These are phyloP conservation scores for Sclerotinia nivalis DNA, from an alignment of 2,329 filamentous ascomycete genomes.

Conservation along the genomic window DNA sequence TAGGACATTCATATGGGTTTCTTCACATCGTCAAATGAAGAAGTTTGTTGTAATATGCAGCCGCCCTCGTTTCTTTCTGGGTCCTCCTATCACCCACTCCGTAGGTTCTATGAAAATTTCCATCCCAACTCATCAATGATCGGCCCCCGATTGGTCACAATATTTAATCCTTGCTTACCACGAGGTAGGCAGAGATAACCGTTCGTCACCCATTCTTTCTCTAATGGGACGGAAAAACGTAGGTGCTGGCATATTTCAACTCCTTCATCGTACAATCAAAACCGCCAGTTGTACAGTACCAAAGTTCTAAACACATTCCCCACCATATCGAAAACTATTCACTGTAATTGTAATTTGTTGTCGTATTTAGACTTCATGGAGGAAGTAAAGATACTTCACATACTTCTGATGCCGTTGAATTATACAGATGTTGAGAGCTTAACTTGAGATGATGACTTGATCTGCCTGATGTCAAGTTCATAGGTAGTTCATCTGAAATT, in stretches of 20 bases:
- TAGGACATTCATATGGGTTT: not conserved
- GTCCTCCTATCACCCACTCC: not conserved
- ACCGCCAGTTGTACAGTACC: constrained; percentile 10
- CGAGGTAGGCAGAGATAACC: constrained; percentile 17
- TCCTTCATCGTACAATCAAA: not conserved
- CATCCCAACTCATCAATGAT: not conserved
- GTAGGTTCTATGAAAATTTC: constrained; percentile 6
- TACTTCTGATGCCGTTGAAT: not conserved
- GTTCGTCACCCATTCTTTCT: constrained; percentile 13
- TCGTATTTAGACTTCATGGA: not conserved
- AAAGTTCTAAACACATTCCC: not conserved
- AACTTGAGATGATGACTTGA: not conserved
- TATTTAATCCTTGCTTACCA: constrained; percentile 19
- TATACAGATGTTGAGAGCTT: not conserved
- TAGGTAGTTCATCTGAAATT: not conserved
- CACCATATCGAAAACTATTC: not conserved
- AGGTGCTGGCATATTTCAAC: constrained; percentile 6
- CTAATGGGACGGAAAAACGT: constrained; percentile 2
- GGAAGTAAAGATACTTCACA: not conserved
- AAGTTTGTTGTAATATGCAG: constrained; percentile 5
- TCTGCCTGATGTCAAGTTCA: not conserved
- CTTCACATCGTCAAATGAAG: not conserved
- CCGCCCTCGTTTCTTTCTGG: constrained; percentile 1
- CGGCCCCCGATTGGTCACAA: not conserved
- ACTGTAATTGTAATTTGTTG: not conserved